A percentile compares a stretch with the other conserved stretches of the same genome.
Conservation (phyloP, 495 filamentous ascomycete genomes). For the Poronia punctata region DNA sequence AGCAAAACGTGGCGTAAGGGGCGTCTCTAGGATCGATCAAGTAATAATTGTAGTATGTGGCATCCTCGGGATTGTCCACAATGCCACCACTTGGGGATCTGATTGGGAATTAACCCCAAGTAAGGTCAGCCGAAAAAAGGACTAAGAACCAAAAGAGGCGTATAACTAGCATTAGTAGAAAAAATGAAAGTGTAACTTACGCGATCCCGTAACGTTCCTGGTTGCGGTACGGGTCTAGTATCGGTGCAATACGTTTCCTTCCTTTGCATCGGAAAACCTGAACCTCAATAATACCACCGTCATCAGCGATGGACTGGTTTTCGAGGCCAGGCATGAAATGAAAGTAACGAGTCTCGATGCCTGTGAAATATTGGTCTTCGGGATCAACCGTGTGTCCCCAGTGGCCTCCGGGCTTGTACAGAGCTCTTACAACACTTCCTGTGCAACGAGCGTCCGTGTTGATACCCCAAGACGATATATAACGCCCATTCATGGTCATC, state of each 20-base stretch:
- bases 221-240: conserved; percentile 28
- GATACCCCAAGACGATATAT: conserved; percentile 41
- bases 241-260: conserved; percentile 26
- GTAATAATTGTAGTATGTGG: conserved; percentile 38
- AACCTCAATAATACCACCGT: conserved; percentile 48
- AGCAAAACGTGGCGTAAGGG: conserved; percentile 41
- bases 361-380: conserved; percentile 6
- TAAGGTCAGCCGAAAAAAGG: too few species aligned
- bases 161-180: neutral
- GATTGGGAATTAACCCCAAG: conserved; percentile 6
- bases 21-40: conserved; percentile 40
- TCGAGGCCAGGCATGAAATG: conserved; percentile 33
- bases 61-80: conserved; percentile 40
- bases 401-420: conserved; percentile 35
- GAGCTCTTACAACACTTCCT: conserved; percentile 35
- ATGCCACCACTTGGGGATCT: conserved; percentile 40
- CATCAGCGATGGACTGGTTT: conserved; percentile 31
- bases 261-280: conserved; percentile 40
- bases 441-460: conserved; percentile 18
- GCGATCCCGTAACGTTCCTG: conserved; percentile 40
- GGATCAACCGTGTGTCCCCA: conserved; percentile 8
- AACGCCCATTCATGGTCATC: conserved; percentile 42
- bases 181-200: conserved; percentile 24
- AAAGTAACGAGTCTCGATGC: conserved; percentile 36
- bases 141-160: neutral